Evolutionary conservation across 306 rosid species (phyloP), one percentile per base, ranked within the genome.

Genomic region (Malus sylvestris): DNA sequence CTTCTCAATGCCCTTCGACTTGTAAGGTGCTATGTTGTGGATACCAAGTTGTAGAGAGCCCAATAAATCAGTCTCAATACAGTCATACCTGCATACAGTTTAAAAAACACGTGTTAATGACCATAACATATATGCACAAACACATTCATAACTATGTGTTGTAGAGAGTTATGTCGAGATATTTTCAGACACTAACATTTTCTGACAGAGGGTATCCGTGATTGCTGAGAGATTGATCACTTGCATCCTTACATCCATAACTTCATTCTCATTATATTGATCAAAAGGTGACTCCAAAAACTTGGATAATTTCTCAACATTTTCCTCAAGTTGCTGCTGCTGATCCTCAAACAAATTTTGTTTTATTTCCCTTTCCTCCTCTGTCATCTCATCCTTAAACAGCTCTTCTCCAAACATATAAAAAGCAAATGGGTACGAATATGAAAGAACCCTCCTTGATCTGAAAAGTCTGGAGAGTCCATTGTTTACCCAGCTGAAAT

Each of bases 321-420:
- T 96, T 81, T 62, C 88, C 84, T 96, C 99, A 61, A 96, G 96
- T 77, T 92, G 99, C 81, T 96, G 99, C 80, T 96, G 99, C 83
- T 96, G 99, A 83, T 91, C 98, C 87, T 96, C 99, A 81, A 96
- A 96, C 76, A 96, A 89, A 84, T 92, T 87, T 81, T 90, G 92
- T 76, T 91, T 96, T 61, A 91, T 91, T 79, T 88, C 93, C 75
- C 90, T 87, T 78, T 88, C 88, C 70, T 85, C 83, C 16, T 78
- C 80, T 57, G 89, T 32, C 98, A 91, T 89, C 83, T 89, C 90
- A 18, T 92, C 97, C 79, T 85, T 91, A 73, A 92, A 96, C 62
- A 95, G 85, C 84, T 92, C 98, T 60, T 91, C 98, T 71, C 99
- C 99, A 79, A 96, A 96, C 97, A 96, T 92, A 73, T 91, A 96